Percentiles rank a stretch among this genome's conserved stretches.
Conservation (phyloP, 106 monocot genomes). For the Platanthera guangdongensis region DNA sequence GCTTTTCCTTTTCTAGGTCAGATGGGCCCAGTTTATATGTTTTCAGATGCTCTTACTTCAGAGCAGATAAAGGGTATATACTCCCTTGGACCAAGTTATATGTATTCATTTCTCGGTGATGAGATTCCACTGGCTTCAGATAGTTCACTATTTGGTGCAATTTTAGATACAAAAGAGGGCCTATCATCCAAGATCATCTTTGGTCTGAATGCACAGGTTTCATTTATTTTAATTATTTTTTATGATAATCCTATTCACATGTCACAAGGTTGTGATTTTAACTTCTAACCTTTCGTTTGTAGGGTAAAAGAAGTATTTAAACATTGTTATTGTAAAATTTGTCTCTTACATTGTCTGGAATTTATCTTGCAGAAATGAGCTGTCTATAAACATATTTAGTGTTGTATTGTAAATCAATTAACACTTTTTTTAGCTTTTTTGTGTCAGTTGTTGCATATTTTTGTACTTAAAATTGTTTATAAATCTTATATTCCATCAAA, state of each 20-base stretch:
- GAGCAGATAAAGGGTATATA: conserved; percentile 83
- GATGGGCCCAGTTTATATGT: conserved; percentile 90
- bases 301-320: too few relatives aligned
- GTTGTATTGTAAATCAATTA: too few relatives aligned
- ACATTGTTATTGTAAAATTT: too few relatives aligned
- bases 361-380: neutral
- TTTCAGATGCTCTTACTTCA: conserved; percentile 67
- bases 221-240: conserved; percentile 4
- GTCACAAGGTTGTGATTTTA: neutral
- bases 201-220: conserved; percentile 96
- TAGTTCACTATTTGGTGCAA: conserved; percentile 37
- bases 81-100: conserved; percentile 87
- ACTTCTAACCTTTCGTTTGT: neutral
- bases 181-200: conserved; percentile 86
- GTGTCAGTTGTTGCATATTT: too few relatives aligned
- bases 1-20: conserved; percentile 77
- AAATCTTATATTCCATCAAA: too few relatives aligned
- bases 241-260: neutral
- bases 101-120: conserved; percentile 85
- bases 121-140: conserved; percentile 43
- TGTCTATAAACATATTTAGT: too few relatives aligned
- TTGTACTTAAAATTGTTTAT: too few relatives aligned
- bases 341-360: too few relatives aligned
- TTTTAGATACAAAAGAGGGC: conserved; percentile 76
- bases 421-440: too few relatives aligned